A percentile compares a stretch with the other conserved stretches of the same genome.
phyloP scores from a whole-genome alignment of 176 grass and related monocot genomes.

The Juncus effusus region DNA sequence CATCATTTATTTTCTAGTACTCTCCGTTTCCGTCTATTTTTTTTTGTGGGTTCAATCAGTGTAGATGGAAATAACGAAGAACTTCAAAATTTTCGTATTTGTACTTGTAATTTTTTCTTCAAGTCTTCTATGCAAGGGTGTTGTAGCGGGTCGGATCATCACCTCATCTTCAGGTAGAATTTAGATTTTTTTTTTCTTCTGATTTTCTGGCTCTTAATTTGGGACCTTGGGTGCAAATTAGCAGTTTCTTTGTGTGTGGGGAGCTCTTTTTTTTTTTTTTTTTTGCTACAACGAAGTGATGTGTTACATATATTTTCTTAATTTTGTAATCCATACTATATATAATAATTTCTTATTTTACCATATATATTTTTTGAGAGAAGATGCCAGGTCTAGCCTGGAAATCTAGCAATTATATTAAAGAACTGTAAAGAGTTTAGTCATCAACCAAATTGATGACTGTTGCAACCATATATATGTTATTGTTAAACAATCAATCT shows the following conservation, averaged over 20 bases:
- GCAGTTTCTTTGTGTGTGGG: neutral
- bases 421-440: no score
- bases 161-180: constrained; percentile 23
- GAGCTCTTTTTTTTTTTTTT: no score
- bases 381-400: no score
- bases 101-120: neutral
- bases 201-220: neutral
- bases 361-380: no score
- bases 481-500: no score
- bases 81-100: neutral
- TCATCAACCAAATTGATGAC: no score
- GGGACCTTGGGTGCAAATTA: neutral
- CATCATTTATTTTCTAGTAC: neutral
- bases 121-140: neutral
- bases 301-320: no score
- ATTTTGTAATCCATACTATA: no score
- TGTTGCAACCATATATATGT: no score
- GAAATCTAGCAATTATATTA: no score
- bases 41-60: neutral
- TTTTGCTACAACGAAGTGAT: no score
- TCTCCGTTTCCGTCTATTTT: neutral
- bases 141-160: constrained; percentile 23
- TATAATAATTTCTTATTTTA: no score
- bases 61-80: constrained; percentile 16
- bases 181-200: neutral